These are phyloP conservation scores for Ettlia oleoabundans DNA, from an alignment of 139 green algal species.

Conservation along the genomic window DNA sequence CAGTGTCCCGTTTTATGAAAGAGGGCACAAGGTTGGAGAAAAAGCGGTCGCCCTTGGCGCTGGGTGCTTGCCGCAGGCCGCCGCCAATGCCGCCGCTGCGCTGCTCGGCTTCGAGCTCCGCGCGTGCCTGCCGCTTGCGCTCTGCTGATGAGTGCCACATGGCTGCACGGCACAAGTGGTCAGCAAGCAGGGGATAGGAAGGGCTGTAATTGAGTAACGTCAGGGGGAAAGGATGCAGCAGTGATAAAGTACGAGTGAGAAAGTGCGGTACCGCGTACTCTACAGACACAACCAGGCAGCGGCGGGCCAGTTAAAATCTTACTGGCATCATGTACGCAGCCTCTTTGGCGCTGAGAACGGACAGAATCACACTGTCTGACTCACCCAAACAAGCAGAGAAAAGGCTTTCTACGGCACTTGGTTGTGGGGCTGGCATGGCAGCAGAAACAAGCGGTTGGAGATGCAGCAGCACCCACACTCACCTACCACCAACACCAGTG, in stretches of 20 bases:
- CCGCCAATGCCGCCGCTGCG: background rate
- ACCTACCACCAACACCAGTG: constrained; percentile 1
- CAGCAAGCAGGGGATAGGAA: background rate
- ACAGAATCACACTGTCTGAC: no score
- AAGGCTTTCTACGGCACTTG: no score
- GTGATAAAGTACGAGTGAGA: no score
- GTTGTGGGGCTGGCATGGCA: background rate
- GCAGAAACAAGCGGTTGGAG: no score
- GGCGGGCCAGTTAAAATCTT: no score
- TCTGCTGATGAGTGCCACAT: background rate
- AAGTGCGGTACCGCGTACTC: background rate
- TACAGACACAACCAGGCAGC: background rate
- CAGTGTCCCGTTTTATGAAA: constrained; percentile 11
- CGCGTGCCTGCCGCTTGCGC: constrained; percentile 20
- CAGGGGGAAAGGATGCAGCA: no score
- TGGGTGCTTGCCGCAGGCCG: background rate
- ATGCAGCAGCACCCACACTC: background rate
- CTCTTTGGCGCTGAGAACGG: no score
- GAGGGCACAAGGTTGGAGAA: constrained; percentile 38
- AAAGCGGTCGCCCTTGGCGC: constrained; percentile 33
- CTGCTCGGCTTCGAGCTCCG: background rate
- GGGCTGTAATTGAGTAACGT: no score
- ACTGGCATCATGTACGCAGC: no score
- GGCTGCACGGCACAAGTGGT: background rate
- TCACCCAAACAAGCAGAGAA: no score